phyloP scores from a whole-genome alignment of 257 asterid species.

The Prunella vulgaris region DNA sequence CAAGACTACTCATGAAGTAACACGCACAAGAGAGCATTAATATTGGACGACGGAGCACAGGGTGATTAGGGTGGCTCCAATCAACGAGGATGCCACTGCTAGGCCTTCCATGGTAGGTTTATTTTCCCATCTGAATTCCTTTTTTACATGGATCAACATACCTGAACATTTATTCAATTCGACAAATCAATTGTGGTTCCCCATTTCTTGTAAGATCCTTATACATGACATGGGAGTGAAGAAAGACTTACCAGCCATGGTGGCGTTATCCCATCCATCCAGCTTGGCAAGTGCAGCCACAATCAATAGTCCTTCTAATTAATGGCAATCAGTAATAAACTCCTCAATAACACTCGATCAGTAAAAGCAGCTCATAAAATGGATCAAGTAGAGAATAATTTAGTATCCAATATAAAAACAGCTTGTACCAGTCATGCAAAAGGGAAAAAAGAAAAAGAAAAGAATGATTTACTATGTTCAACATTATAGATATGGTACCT shows the following conservation, averaged over 20 bases:
- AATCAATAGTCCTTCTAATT: too few species aligned
- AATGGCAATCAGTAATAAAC: too few species aligned
- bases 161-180: slow-evolving; percentile 29
- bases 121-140: slow-evolving; percentile 48
- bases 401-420: too few species aligned
- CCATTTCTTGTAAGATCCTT: not conserved
- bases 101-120: slow-evolving; percentile 61
- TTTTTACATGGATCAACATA: slow-evolving; percentile 45
- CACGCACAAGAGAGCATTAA: slow-evolving; percentile 46
- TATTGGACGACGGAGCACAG: slow-evolving; percentile 59
- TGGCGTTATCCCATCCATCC: slow-evolving; percentile 77
- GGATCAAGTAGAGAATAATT: too few species aligned
- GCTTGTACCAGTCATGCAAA: too few species aligned
- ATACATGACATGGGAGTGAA: not conserved
- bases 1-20: slow-evolving; percentile 43
- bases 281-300: slow-evolving; percentile 61
- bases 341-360: too few species aligned
- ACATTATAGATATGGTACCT: too few species aligned
- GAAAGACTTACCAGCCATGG: slow-evolving; percentile 41
- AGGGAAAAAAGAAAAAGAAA: too few species aligned
- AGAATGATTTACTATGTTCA: too few species aligned
- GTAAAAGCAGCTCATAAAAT: too few species aligned
- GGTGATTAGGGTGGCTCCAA: slow-evolving; percentile 58
- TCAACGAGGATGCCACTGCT: slow-evolving; percentile 54
- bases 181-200: not conserved